Evolutionary conservation across 2,329 filamentous ascomycete species (phyloP).

Genomic region (Alternaria triticina): DNA sequence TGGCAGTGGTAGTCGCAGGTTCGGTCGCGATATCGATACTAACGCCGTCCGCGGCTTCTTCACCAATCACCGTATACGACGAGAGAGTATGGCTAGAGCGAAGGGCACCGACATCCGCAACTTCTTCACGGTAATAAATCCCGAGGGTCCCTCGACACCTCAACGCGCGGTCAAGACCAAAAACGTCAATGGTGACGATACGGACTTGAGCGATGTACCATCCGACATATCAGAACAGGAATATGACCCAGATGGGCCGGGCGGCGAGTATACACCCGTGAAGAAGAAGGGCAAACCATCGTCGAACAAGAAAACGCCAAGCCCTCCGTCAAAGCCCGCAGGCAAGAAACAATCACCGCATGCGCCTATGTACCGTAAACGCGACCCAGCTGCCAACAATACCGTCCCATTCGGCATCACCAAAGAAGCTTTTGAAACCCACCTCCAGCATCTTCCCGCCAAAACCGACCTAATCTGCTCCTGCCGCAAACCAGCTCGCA

Average conservation of each 20-base stretch:
- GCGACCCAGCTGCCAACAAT: background rate
- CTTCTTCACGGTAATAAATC: background rate
- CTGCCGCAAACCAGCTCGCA: conserved; percentile 21
- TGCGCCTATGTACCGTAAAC: conserved; percentile 12
- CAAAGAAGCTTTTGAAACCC: conserved; percentile 4
- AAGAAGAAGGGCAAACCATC: background rate
- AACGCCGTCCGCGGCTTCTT: background rate
- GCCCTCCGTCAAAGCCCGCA: background rate
- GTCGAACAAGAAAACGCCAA: background rate
- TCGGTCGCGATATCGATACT: conserved; percentile 5
- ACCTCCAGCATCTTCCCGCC: conserved; percentile 1
- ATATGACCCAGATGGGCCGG: background rate
- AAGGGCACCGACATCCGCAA: background rate
- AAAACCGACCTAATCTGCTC: conserved; percentile 22
- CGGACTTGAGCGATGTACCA: background rate
- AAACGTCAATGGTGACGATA: too few species aligned
- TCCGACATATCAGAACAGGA: background rate
- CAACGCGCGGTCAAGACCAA: background rate
- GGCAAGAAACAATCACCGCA: background rate
- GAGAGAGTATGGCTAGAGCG: background rate
- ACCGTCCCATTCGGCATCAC: conserved; percentile 1
- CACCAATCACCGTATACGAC: background rate
- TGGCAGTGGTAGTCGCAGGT: background rate
- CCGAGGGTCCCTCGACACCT: background rate
- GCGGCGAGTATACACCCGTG: background rate